phyloP scores from a whole-genome alignment of 2,329 filamentous ascomycete species.

The Leptographium galeiforme region DNA sequence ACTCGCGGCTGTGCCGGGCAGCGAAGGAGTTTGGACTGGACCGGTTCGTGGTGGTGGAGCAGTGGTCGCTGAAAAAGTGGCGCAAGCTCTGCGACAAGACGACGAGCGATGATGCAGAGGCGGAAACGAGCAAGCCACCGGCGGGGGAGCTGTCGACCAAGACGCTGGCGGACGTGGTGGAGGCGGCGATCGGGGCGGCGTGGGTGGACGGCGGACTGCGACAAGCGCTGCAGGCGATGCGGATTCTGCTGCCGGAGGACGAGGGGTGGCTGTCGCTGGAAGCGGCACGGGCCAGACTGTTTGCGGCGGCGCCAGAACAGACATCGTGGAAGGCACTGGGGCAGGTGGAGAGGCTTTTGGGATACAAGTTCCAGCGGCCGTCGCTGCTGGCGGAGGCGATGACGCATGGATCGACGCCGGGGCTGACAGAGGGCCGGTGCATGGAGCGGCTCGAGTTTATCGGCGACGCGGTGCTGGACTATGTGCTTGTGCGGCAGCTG shows the following conservation, averaged over 20 bases:
- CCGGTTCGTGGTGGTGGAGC: conserved; percentile 54
- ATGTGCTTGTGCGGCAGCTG: conserved; percentile 43
- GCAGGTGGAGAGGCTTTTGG: conserved; percentile 51
- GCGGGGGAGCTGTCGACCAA: conserved; percentile 52
- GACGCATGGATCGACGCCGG: conserved; percentile 54
- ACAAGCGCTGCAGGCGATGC: conserved; percentile 51
- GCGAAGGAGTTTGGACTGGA: conserved; percentile 53
- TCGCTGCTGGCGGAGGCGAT: conserved; percentile 62
- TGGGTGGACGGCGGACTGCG: conserved; percentile 54
- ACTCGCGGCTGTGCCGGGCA: conserved; percentile 55
- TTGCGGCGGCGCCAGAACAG: conserved; percentile 23
- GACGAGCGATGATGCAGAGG: background rate
- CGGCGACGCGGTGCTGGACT: conserved; percentile 75
- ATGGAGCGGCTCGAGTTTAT: conserved; percentile 76
- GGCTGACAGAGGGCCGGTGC: conserved; percentile 30
- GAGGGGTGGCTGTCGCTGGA: conserved; percentile 37
- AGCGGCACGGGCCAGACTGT: conserved; percentile 28
- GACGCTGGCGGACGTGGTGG: conserved; percentile 73
- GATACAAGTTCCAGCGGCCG: conserved; percentile 57
- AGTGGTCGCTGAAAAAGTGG: conserved; percentile 64
- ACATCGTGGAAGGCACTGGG: conserved; percentile 26
- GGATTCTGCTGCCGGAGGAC: conserved; percentile 51
- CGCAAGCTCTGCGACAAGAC: conserved; percentile 38
- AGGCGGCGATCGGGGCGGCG: conserved; percentile 68
- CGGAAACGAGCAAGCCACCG: background rate